Conservation (phyloP, 257 asterid genomes). For the Solanum arcanum region DNA sequence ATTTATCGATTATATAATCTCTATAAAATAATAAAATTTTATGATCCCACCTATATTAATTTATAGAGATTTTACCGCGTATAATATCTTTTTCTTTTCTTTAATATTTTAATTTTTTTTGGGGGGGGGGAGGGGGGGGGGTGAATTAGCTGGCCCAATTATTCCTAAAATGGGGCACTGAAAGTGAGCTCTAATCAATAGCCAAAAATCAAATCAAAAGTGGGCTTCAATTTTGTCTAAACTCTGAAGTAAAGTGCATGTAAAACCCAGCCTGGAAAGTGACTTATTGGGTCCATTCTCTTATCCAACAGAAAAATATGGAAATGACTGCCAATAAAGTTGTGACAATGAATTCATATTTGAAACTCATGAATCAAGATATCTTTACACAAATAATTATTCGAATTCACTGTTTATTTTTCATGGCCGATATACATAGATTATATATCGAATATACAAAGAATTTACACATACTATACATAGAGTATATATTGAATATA, state of each 20-base stretch:
- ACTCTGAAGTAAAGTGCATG: not conserved
- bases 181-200: not conserved
- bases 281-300: slow-evolving; percentile 11
- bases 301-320: not conserved
- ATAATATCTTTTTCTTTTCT: not conserved
- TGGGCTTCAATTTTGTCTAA: not conserved
- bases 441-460: too few relatives aligned
- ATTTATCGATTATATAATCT: too few relatives aligned
- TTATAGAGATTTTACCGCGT: too few relatives aligned
- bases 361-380: not conserved
- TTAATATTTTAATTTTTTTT: not conserved
- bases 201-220: not conserved
- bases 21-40: too few relatives aligned
- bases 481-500: too few relatives aligned
- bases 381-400: not conserved
- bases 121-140: not conserved
- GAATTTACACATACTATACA: too few relatives aligned
- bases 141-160: not conserved
- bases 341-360: not conserved
- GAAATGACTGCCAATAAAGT: not conserved
- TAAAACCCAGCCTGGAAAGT: slow-evolving; percentile 17
- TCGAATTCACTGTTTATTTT: not conserved
- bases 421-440: not conserved
- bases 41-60: too few relatives aligned
- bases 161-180: not conserved